Evolutionary conservation across 163 green algal species (phyloP).

Genomic region (Chlorella variabilis): DNA sequence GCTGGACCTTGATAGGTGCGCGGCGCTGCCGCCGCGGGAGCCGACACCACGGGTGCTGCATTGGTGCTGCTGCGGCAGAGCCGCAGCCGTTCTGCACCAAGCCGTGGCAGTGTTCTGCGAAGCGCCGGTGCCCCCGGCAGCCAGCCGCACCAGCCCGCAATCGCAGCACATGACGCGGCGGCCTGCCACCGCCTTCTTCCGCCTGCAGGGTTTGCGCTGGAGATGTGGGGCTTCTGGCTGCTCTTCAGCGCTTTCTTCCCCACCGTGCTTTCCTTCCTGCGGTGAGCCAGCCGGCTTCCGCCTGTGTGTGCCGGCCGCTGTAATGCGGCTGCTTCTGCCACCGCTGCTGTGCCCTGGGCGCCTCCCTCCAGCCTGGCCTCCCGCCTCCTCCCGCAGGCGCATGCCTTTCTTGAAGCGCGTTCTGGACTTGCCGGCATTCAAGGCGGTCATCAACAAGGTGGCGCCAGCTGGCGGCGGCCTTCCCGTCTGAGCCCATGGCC

Average conservation of each 20-base stretch:
- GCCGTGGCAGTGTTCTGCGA: too few relatives aligned
- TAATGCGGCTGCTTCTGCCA: not conserved
- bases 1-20: constrained; percentile 87
- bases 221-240: constrained; percentile 95
- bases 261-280: constrained; percentile 90
- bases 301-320: not conserved
- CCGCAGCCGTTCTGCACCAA: too few relatives aligned
- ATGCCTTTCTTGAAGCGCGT: constrained; percentile 85
- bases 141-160: too few relatives aligned
- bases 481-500: constrained; percentile 16
- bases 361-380: not conserved
- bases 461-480: constrained; percentile 47
- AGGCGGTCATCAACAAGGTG: constrained; percentile 72
- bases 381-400: constrained; percentile 32
- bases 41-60: not conserved
- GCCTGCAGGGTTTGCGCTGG: constrained; percentile 69
- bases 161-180: too few relatives aligned
- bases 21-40: not conserved
- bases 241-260: constrained; percentile 97
- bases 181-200: not conserved
- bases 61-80: too few relatives aligned
- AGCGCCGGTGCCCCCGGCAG: too few relatives aligned
- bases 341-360: not conserved
- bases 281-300: constrained; percentile 22
- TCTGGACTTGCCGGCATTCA: constrained; percentile 88